A percentile compares a stretch with the other conserved stretches of the same genome.
Conservation (phyloP, 1,139 yeast species). For the Suhomyces bolitotheri region DNA sequence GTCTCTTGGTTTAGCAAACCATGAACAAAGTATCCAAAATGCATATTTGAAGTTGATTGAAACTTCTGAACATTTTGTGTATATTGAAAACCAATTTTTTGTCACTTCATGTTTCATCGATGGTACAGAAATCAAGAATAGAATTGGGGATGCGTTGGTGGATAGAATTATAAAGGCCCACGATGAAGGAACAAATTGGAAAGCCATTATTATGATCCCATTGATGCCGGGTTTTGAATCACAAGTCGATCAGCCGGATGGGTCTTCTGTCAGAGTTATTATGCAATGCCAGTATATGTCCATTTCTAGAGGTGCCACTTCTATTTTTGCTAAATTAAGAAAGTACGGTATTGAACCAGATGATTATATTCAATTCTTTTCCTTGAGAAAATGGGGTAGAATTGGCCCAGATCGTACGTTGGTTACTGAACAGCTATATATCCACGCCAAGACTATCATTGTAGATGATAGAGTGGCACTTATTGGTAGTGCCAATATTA, state of each 20-base stretch:
- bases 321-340: slow-evolving; percentile 80
- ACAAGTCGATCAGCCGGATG: slow-evolving; percentile 90
- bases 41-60: slow-evolving; percentile 91
- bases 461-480: slow-evolving; percentile 94
- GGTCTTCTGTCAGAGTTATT: slow-evolving; percentile 88
- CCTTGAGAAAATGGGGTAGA: slow-evolving; percentile 93
- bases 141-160: slow-evolving; percentile 94
- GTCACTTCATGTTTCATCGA: slow-evolving; percentile 85
- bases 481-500: slow-evolving; percentile 95
- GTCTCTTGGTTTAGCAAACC: slow-evolving; percentile 85
- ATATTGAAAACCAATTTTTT: slow-evolving; percentile 93
- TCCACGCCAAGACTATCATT: slow-evolving; percentile 89
- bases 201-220: slow-evolving; percentile 88
- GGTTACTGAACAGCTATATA: slow-evolving; percentile 88
- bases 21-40: slow-evolving; percentile 87
- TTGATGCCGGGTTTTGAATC: slow-evolving; percentile 98
- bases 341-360: slow-evolving; percentile 84
- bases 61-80: slow-evolving; percentile 87
- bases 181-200: slow-evolving; percentile 76
- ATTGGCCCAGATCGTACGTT: slow-evolving; percentile 74
- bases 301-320: slow-evolving; percentile 87
- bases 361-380: slow-evolving; percentile 87
- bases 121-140: slow-evolving; percentile 80
- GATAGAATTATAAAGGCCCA: slow-evolving; percentile 91
- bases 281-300: slow-evolving; percentile 97